Percentiles rank a stretch among this genome's conserved stretches.
Evolutionary conservation across 805 yeast species (phyloP).

Genomic region (Komagataella mondaviorum): DNA sequence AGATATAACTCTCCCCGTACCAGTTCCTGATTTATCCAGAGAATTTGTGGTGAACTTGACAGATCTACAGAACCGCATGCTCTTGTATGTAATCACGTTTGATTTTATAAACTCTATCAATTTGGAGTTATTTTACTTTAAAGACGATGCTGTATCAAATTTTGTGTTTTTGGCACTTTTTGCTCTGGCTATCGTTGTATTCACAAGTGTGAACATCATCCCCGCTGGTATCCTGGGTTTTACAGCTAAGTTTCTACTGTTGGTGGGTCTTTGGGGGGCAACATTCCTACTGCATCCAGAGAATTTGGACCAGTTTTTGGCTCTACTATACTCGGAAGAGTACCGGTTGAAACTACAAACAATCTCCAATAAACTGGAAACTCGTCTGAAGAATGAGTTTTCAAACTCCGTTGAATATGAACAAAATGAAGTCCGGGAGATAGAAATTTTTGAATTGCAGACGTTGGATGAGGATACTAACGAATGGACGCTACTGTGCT

Average conservation of each 20-base stretch:
- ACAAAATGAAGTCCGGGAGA: constrained; percentile 29
- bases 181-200: constrained; percentile 9
- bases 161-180: constrained; percentile 30
- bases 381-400: constrained; percentile 10
- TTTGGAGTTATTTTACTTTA: constrained; percentile 46
- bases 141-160: constrained; percentile 45
- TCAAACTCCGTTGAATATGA: constrained; percentile 14
- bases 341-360: constrained; percentile 39
- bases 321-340: constrained; percentile 45
- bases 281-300: constrained; percentile 37
- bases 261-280: constrained; percentile 36
- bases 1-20: constrained; percentile 41
- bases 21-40: constrained; percentile 65
- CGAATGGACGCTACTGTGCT: constrained; percentile 56
- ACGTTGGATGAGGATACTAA: constrained; percentile 29
- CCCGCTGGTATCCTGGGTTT: constrained; percentile 7
- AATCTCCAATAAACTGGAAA: constrained; percentile 35
- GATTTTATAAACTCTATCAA: constrained; percentile 39
- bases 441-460: constrained; percentile 62
- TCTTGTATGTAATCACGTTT: constrained; percentile 46
- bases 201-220: constrained; percentile 10
- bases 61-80: constrained; percentile 74
- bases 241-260: constrained; percentile 14
- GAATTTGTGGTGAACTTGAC: constrained; percentile 71
- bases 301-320: constrained; percentile 31